Evolutionary conservation across 1,284 basidiomycete genomes (phyloP).

Genomic region (Pseudomicrostroma phylloplanum): DNA sequence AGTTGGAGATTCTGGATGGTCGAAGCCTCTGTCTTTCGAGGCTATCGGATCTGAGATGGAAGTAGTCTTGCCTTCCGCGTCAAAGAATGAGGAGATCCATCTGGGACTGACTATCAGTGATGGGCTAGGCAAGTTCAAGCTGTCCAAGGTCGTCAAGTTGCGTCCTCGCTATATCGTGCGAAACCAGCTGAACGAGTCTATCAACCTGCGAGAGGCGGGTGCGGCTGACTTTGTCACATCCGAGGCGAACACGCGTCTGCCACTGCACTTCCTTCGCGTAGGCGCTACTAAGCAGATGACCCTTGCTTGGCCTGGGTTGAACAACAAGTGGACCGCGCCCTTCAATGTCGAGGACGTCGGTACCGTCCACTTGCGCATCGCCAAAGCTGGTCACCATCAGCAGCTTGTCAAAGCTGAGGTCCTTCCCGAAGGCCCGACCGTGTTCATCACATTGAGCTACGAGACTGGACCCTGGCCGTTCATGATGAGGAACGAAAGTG

Average conservation of each 20-base stretch:
- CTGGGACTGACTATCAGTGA: constrained; percentile 87
- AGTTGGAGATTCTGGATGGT: constrained; percentile 84
- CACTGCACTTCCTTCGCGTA: constrained; percentile 66
- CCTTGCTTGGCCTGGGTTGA: constrained; percentile 75
- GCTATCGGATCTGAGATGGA: constrained; percentile 84
- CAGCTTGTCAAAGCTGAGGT: constrained; percentile 76
- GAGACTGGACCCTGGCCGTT: constrained; percentile 79
- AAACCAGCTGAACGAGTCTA: constrained; percentile 66
- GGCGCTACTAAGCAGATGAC: constrained; percentile 61
- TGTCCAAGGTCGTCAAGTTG: constrained; percentile 88
- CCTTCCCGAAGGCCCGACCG: constrained; percentile 76
- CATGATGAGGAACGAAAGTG: constrained; percentile 80
- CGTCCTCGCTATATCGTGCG: constrained; percentile 84
- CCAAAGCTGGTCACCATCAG: constrained; percentile 39
- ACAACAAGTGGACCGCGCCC: constrained; percentile 78
- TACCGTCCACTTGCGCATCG: constrained; percentile 68
- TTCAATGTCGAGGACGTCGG: constrained; percentile 91
- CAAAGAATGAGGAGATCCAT: constrained; percentile 71
- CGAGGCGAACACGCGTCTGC: constrained; percentile 58
- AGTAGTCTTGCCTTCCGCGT: constrained; percentile 66
- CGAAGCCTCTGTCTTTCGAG: constrained; percentile 61
- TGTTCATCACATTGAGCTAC: constrained; percentile 71
- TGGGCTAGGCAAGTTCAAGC: constrained; percentile 83
- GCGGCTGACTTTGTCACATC: constrained; percentile 53
- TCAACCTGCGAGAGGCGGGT: constrained; percentile 81